Evolutionary conservation across 257 asterid genomes (phyloP), one percentile per base, ranked within the genome.

Genomic region (Rubia yunnanensis): DNA sequence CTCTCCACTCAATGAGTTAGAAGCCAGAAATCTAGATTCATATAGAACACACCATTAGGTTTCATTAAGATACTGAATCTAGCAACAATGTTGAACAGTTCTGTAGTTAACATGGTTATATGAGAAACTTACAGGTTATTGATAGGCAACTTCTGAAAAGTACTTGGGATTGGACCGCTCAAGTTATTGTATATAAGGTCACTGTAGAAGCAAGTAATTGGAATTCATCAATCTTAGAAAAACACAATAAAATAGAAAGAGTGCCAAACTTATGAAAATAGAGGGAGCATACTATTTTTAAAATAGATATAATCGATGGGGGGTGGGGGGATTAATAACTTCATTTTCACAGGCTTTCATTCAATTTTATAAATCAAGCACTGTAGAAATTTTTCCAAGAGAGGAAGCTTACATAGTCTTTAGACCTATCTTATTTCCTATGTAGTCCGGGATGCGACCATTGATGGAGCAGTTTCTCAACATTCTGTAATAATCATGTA

Each of bases 121-220:
- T 15, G 64, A 26, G 67, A 4, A 67, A 76, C 80, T 60, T 83
- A 92, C 98, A 87, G 18, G 75, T 68, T 34, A 32, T 66, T 10
- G 22, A 81, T 18, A 0, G 4, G 2, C 70, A 81, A 60, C 11
- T 26, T 38, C 67, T 65, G 70, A 28, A 88, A 61, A 23, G 36
- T 57, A 66, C 5, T 34, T 31, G 85, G 89, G 68, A 92, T 83
- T 61, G 36, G 69, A 55, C 90, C 91, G 70, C 57, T 80, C 83
- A 92, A 66, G 80, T 56, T 77, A 83, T 92, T 92, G 83, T 78
- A 85, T 77, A 91, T 89, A 71, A 92, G 86, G 71, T 92, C 98
- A 39, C 98, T 92, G 89, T 75, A 77, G 22, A 75, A 55, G 39
- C 65, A 26, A 61, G 55, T 56, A 46, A 8, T 60, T 8, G 15